These are phyloP conservation scores for Naumovozyma dairenensis DNA, from an alignment of 805 yeast species.

Conservation along the genomic window DNA sequence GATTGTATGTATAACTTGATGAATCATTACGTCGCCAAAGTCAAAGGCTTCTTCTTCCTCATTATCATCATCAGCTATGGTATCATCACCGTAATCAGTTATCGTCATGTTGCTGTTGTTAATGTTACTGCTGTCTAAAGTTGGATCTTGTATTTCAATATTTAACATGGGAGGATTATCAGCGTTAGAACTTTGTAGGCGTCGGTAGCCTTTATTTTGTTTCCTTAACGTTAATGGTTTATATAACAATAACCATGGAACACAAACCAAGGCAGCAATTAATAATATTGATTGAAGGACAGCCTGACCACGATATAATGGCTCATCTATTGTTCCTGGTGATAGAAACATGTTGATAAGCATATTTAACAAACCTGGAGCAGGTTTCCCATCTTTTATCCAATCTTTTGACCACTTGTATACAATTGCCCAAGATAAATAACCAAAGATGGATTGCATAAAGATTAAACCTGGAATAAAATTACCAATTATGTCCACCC, in stretches of 20 bases:
- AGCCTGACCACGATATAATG: conserved; percentile 71
- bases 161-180: conserved; percentile 26
- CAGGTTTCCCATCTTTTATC: conserved; percentile 63
- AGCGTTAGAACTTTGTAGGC: conserved; percentile 32
- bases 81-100: conserved; percentile 30
- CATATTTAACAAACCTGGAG: conserved; percentile 93
- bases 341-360: conserved; percentile 89
- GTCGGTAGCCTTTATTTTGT: conserved; percentile 44
- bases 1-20: conserved; percentile 94
- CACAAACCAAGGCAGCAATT: conserved; percentile 72
- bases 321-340: conserved; percentile 82
- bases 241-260: conserved; percentile 80
- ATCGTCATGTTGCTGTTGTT: conserved; percentile 39
- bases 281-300: conserved; percentile 63
- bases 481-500: conserved; percentile 80
- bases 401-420: conserved; percentile 95
- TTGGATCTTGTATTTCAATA: conserved; percentile 28
- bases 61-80: conserved; percentile 32
- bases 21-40: conserved; percentile 91
- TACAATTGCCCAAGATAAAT: conserved; percentile 71
- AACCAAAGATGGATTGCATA: conserved; percentile 95
- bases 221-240: conserved; percentile 71
- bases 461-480: conserved; percentile 89
- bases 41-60: conserved; percentile 43
- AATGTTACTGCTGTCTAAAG: conserved; percentile 18